These are phyloP conservation scores for Ophiocordyceps robertsii DNA, from an alignment of 2,329 filamentous ascomycete genomes.

Conservation along the genomic window DNA sequence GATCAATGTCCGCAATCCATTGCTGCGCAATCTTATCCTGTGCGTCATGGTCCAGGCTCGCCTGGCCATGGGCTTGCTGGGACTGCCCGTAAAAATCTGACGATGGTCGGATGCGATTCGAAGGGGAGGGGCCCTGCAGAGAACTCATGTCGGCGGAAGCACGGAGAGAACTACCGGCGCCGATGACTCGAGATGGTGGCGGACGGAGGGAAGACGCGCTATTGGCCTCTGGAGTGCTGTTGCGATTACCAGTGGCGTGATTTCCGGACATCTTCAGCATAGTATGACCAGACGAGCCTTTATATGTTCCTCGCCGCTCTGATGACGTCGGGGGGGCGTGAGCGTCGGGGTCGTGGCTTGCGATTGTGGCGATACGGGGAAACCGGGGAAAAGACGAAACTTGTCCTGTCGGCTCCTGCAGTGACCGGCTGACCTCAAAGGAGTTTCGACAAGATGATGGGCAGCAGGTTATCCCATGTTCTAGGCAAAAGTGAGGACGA, in stretches of 20 bases:
- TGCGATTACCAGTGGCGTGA: constrained; percentile 69
- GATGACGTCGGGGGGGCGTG: not conserved
- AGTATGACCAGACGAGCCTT: not conserved
- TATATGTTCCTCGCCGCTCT: constrained; percentile 4
- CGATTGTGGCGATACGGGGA: not conserved
- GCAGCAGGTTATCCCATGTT: constrained; percentile 19
- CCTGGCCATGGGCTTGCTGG: constrained; percentile 54
- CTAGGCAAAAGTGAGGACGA: constrained; percentile 6
- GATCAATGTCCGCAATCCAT: constrained; percentile 98
- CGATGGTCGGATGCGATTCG: constrained; percentile 77
- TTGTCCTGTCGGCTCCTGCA: constrained; percentile 48
- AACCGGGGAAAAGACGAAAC: not conserved
- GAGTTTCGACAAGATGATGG: constrained; percentile 30
- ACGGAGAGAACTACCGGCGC: constrained; percentile 72
- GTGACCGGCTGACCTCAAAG: constrained; percentile 74
- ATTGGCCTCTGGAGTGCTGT: constrained; percentile 89
- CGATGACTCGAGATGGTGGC: constrained; percentile 64
- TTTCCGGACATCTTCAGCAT: constrained; percentile 55
- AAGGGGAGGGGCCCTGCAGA: constrained; percentile 51
- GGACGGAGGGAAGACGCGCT: constrained; percentile 73
- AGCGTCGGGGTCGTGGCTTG: not conserved
- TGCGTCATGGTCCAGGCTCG: constrained; percentile 59
- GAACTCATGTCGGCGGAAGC: constrained; percentile 93
- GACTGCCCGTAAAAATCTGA: constrained; percentile 86
- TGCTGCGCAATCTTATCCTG: constrained; percentile 92